Evolutionary conservation across 192 early-diverging fungal genomes (phyloP), one percentile per base, ranked within the genome.

Genomic region (Mortierella hygrophila): DNA sequence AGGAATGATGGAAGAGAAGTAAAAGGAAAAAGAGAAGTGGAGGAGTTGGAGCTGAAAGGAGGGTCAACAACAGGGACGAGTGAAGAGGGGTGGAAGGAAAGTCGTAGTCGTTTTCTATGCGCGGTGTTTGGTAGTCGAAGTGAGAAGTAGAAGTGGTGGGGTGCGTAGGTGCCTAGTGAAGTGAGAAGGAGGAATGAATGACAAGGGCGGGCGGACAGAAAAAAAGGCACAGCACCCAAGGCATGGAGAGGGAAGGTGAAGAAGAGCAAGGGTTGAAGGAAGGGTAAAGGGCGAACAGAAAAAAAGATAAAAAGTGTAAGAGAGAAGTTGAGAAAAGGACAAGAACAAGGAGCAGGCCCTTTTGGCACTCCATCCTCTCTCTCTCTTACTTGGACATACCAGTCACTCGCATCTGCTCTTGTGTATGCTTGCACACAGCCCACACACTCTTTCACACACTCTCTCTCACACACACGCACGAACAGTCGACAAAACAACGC

Each of bases 221-320:
- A 32, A 65, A 65, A 65, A 35, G 57, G 60, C 60, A 65, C 60
- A 65, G 60, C 60, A 29, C 29, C 60, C 60, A 32, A 65, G 60
- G 60, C 60, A 65, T 29, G 60, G 60, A 65, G 60, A 60, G 60
- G 11, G 46, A 47, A 49, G 40, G 72, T 46, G 72, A 26, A 32
- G 29, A 44, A 46, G 44, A n/a, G 72, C 18, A 44, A 47, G 42
- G 29, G 72, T 26, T 42, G 46, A 8, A 8, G n/a, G 11, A 32
- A 16, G 26, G 11, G 44, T 23, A 73, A 29, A 29, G 46, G n/a
- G 46, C 5, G 26, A 15, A 44, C 23, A 49, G 23, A 49, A 29
- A 26, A 20, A 29, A 44, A 72, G 23, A 37, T n/a, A 46, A 26
- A 73, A 29, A n/a, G 46, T 23, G 47, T 4, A 3, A 9, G 20